These are phyloP conservation scores for Globisporangium acanthophoron DNA, from an alignment of 352 stramenopile species.

Conservation along the genomic window DNA sequence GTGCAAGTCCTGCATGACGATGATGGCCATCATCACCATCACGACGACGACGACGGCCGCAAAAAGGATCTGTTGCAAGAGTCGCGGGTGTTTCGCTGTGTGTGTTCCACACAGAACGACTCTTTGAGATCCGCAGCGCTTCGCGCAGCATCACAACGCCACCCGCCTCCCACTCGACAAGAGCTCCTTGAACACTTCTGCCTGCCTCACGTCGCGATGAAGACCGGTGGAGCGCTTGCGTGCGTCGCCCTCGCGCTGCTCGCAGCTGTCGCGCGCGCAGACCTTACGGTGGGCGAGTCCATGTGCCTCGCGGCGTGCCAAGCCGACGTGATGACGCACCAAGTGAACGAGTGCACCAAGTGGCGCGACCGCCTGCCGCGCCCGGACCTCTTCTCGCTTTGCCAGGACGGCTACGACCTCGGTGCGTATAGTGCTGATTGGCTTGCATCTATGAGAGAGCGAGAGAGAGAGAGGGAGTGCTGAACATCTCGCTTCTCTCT, in stretches of 20 bases:
- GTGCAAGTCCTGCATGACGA: too few species aligned
- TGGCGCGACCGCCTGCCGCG: slow-evolving; percentile 39
- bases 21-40: too few species aligned
- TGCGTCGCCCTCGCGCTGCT: neutral
- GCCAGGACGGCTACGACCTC: slow-evolving; percentile 35
- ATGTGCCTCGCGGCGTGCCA: slow-evolving; percentile 28
- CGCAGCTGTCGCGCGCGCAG: neutral
- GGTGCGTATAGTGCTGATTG: neutral
- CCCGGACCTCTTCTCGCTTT: slow-evolving; percentile 49
- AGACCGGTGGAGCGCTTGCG: neutral
- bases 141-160: neutral
- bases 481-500: neutral
- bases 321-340: slow-evolving; percentile 34
- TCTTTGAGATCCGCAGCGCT: neutral
- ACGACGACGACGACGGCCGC: too few species aligned
- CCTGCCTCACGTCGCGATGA: neutral
- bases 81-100: neutral
- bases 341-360: slow-evolving; percentile 29
- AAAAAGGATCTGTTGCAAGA: slow-evolving; percentile 6
- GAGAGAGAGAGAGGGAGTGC: neutral
- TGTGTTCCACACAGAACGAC: neutral
- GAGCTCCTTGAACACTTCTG: neutral
- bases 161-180: neutral
- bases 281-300: neutral
- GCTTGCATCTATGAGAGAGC: neutral